These are phyloP conservation scores for Pyrus communis DNA, from an alignment of 306 rosid species.

Conservation along the genomic window DNA sequence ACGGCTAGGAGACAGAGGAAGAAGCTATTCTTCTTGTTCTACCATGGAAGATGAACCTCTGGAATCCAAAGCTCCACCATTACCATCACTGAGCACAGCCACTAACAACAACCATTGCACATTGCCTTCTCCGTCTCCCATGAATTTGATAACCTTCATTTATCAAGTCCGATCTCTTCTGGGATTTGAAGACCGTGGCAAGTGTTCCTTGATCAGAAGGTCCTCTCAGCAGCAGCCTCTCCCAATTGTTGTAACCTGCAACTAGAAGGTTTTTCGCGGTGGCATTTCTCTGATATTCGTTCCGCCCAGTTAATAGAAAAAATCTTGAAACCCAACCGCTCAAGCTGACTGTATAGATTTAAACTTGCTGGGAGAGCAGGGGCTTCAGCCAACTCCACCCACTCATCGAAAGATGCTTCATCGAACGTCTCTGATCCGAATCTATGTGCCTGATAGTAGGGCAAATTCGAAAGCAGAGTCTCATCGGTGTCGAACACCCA, in stretches of 20 bases:
- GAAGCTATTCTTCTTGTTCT: no score
- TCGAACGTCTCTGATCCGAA: slow-evolving; percentile 41
- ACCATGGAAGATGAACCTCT: no score
- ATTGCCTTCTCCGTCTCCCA: no score
- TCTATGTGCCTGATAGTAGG: no score
- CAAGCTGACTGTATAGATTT: slow-evolving; percentile 38
- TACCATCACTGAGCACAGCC: no score
- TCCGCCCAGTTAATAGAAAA: slow-evolving; percentile 70
- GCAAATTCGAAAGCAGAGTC: no score
- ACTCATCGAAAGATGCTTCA: slow-evolving; percentile 44
- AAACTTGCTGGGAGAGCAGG: slow-evolving; percentile 68
- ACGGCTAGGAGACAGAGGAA: no score
- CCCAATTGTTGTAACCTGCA: slow-evolving; percentile 60
- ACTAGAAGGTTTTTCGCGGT: slow-evolving; percentile 50
- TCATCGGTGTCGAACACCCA: no score
- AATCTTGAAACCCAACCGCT: slow-evolving; percentile 48
- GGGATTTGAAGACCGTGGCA: slow-evolving; percentile 66
- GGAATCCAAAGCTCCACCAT: no score
- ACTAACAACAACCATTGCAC: no score
- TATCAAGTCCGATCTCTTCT: slow-evolving; percentile 63
- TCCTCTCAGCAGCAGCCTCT: slow-evolving; percentile 67
- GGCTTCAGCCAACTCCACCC: slow-evolving; percentile 64
- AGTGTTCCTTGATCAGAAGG: slow-evolving; percentile 52
- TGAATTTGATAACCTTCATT: slow-evolving; percentile 57
- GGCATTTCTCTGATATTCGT: slow-evolving; percentile 53